Percentiles rank a stretch among this genome's conserved stretches.
phyloP scores from a whole-genome alignment of 2,329 filamentous ascomycete genomes.

The Neophaeococcomyces aloes region DNA sequence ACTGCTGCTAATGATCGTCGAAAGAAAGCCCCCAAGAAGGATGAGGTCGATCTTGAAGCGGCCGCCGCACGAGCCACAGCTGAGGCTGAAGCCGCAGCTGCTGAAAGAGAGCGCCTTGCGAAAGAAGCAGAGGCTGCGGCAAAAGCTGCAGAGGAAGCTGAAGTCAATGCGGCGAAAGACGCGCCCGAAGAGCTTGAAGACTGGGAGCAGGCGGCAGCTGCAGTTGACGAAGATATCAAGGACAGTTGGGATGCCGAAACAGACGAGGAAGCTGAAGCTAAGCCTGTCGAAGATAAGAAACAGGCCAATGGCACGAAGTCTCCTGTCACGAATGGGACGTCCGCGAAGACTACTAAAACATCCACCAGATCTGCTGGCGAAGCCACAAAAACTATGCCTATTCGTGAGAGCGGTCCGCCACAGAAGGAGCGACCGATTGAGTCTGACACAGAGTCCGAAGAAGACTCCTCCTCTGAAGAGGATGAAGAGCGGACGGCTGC shows the following conservation, averaged over 20 bases:
- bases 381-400: conserved; percentile 3
- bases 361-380: neutral
- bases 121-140: conserved; percentile 68
- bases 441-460: conserved; percentile 44
- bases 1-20: conserved; percentile 63
- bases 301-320: conserved; percentile 13
- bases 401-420: conserved; percentile 8
- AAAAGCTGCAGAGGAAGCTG: conserved; percentile 67
- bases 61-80: conserved; percentile 37
- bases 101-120: conserved; percentile 45
- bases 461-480: conserved; percentile 41
- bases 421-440: conserved; percentile 24
- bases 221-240: conserved; percentile 66
- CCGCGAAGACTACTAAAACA: neutral
- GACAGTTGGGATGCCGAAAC: conserved; percentile 90
- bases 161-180: conserved; percentile 51
- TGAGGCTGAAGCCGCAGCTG: conserved; percentile 41
- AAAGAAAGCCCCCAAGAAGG: conserved; percentile 61
- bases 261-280: conserved; percentile 49
- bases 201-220: conserved; percentile 75
- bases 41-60: conserved; percentile 45
- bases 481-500: conserved; percentile 66
- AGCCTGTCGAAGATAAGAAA: conserved; percentile 24
- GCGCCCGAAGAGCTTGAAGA: conserved; percentile 54
- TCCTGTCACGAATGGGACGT: conserved; percentile 5